Conservation (phyloP, 495 filamentous ascomycete species). For the Barbatosphaeria neglecta region DNA sequence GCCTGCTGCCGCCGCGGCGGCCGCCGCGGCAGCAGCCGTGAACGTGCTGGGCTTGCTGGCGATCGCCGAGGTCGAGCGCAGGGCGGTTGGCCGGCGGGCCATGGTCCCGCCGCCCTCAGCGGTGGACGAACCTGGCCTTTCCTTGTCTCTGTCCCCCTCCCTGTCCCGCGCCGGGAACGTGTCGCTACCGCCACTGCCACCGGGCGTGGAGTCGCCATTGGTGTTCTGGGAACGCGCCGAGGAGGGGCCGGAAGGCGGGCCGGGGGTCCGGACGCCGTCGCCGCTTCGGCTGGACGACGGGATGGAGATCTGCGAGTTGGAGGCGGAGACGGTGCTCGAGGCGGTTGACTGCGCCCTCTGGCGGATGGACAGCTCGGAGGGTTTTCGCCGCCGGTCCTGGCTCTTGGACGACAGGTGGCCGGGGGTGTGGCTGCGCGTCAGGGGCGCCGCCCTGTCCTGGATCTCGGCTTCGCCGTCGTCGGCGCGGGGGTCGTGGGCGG, state of each 20-base stretch:
- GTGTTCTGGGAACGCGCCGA: conserved; percentile 3
- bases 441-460: conserved; percentile 19
- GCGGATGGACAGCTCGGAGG: conserved; percentile 35
- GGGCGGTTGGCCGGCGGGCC: conserved; percentile 18
- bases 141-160: conserved; percentile 3
- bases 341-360: conserved; percentile 36
- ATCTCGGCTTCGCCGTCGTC: conserved; percentile 11
- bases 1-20: not conserved
- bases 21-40: not conserved
- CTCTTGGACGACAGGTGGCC: conserved; percentile 41
- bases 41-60: conserved; percentile 21
- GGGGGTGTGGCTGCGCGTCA: conserved; percentile 39
- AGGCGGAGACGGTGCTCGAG: conserved; percentile 17
- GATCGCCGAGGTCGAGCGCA: conserved; percentile 43
- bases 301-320: conserved; percentile 16
- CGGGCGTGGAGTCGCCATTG: conserved; percentile 3
- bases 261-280: conserved; percentile 21
- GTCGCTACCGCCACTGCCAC: not conserved
- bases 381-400: conserved; percentile 31
- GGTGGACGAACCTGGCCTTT: conserved; percentile 33
- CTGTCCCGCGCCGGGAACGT: not conserved
- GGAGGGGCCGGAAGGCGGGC: conserved; percentile 12
- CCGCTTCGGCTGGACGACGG: too few species aligned
- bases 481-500: conserved; percentile 15
- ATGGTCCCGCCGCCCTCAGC: conserved; percentile 18